Evolutionary conservation across 31 red algal species (phyloP).

Genomic region (Asparagopsis taxiformis): DNA sequence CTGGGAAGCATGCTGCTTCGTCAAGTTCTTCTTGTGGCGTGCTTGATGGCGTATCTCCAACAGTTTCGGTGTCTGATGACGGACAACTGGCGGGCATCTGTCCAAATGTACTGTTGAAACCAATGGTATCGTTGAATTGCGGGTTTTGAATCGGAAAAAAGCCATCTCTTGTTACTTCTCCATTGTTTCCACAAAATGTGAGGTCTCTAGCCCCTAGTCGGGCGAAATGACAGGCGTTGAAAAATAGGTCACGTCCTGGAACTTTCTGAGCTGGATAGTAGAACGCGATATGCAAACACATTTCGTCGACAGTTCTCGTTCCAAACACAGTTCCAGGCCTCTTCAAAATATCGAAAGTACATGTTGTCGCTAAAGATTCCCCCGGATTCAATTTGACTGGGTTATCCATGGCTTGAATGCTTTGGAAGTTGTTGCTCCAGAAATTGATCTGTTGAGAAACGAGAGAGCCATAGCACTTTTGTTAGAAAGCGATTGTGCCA

Average conservation of each 20-base stretch:
- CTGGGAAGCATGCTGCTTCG: slow-evolving; percentile 34
- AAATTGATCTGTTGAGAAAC: slow-evolving; percentile 23
- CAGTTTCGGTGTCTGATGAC: too few species aligned
- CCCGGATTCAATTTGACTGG: slow-evolving; percentile 31
- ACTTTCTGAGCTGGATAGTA: slow-evolving; percentile 54
- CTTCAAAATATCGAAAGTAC: slow-evolving; percentile 57
- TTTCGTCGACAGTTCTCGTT: slow-evolving; percentile 55
- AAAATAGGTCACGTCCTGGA: slow-evolving; percentile 18
- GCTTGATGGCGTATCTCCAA: too few species aligned
- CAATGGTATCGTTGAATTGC: slow-evolving; percentile 25
- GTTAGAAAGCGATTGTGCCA: background rate
- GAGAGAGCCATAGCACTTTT: background rate
- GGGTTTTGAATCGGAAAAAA: slow-evolving; percentile 23
- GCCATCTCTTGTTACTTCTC: background rate
- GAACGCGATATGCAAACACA: slow-evolving; percentile 65
- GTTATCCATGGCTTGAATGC: slow-evolving; percentile 13
- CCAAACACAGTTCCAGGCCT: slow-evolving; percentile 43
- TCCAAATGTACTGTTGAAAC: too few species aligned
- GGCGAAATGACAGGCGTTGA: slow-evolving; percentile 38
- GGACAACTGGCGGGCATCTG: too few species aligned
- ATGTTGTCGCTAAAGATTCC: slow-evolving; percentile 43
- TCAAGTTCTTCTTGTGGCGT: slow-evolving; percentile 34
- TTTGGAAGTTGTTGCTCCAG: slow-evolving; percentile 64
- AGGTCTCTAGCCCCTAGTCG: background rate
- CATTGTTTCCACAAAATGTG: slow-evolving; percentile 40